A percentile compares a stretch with the other conserved stretches of the same genome.
Evolutionary conservation across 306 rosid species (phyloP).

Genomic region (Dryas octopetala): DNA sequence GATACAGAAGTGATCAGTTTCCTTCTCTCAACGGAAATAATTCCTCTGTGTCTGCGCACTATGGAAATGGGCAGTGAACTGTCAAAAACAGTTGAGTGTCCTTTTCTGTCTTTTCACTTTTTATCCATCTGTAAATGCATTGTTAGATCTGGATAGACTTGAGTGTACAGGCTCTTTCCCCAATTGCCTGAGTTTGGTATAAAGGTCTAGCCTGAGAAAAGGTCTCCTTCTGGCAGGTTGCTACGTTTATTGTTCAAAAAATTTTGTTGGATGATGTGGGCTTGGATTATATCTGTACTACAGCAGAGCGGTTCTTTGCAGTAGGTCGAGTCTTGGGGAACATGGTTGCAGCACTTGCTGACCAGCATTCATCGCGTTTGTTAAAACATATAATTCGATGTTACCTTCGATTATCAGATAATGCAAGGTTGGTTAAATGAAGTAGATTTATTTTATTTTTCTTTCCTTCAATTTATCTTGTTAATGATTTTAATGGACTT

Average conservation of each 20-base stretch:
- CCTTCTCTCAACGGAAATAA: constrained; percentile 76
- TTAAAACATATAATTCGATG: constrained; percentile 66
- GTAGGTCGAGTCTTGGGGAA: constrained; percentile 60
- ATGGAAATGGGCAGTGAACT: constrained; percentile 86
- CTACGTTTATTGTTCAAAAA: constrained; percentile 70
- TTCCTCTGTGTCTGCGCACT: constrained; percentile 77
- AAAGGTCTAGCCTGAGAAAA: constrained; percentile 32
- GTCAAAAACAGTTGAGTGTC: constrained; percentile 78
- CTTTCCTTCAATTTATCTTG: background rate
- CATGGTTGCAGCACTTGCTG: constrained; percentile 60
- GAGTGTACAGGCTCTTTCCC: background rate
- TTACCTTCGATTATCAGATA: constrained; percentile 67
- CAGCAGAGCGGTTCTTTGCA: constrained; percentile 65
- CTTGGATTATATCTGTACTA: constrained; percentile 66
- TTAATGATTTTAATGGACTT: background rate
- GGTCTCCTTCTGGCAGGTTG: constrained; percentile 49
- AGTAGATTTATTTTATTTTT: constrained; percentile 6
- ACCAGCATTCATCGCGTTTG: constrained; percentile 71
- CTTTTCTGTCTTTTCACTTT: constrained; percentile 26
- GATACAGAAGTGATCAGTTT: constrained; percentile 69
- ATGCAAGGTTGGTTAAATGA: constrained; percentile 51
- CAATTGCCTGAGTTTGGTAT: background rate
- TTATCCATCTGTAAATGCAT: background rate
- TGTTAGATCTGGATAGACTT: background rate
- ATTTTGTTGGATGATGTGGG: constrained; percentile 76